Percentiles rank a stretch among this genome's conserved stretches.
Conservation (phyloP, 257 asterid genomes). For the Rhazya stricta region DNA sequence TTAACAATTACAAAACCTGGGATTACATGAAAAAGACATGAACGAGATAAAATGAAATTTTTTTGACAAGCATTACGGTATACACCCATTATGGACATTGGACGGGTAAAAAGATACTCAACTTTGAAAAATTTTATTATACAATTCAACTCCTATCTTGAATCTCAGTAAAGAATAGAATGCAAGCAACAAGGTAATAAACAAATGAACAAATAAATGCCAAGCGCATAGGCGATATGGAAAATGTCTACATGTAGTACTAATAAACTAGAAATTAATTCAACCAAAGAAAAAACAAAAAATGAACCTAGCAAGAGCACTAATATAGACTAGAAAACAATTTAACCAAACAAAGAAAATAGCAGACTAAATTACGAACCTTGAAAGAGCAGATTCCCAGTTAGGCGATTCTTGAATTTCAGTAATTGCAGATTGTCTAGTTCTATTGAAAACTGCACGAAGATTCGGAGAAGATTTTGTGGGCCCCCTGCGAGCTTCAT, state of each 20-base stretch:
- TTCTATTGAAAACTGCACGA: constrained; percentile 21
- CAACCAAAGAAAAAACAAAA: neutral
- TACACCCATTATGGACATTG: neutral
- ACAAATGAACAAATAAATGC: too few relatives aligned
- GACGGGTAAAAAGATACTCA: neutral
- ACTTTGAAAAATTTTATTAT: neutral
- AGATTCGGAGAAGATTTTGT: constrained; percentile 20
- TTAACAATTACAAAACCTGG: neutral
- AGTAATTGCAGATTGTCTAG: constrained; percentile 52
- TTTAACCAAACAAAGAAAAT: neutral
- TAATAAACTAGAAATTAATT: neutral
- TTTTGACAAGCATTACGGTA: neutral
- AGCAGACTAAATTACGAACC: constrained; percentile 31
- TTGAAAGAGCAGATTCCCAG: constrained; percentile 64
- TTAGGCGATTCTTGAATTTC: constrained; percentile 67
- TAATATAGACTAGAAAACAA: neutral
- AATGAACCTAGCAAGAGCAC: neutral
- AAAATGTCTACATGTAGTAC: neutral
- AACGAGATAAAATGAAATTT: neutral
- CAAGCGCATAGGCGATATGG: too few relatives aligned
- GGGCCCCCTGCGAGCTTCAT: constrained; percentile 25
- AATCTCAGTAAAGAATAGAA: neutral
- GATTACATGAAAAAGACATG: neutral
- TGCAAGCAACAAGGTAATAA: neutral
- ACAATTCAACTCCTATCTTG: neutral